Evolutionary conservation across 1,284 basidiomycete species (phyloP).

Genomic region (Fomitopsis palustris): DNA sequence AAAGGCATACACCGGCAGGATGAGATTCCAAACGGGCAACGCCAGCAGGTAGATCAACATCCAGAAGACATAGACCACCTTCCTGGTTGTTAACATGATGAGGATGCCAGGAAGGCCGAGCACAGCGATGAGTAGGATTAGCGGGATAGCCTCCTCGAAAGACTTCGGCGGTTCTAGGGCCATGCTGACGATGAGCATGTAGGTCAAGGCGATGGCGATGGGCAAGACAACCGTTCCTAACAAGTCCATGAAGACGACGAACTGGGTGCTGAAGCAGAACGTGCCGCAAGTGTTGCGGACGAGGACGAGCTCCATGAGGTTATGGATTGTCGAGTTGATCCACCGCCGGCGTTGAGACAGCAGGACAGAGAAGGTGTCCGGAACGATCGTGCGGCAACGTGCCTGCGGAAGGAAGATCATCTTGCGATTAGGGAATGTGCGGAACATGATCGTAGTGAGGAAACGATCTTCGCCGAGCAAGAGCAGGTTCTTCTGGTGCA

Average conservation of each 20-base stretch:
- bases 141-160: constrained; percentile 93
- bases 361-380: constrained; percentile 91
- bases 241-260: constrained; percentile 98
- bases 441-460: constrained; percentile 90
- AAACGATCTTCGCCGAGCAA: constrained; percentile 99
- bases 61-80: constrained; percentile 96
- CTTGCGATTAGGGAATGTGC: constrained; percentile 97
- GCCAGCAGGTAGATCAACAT: constrained; percentile 95
- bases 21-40: constrained; percentile 93
- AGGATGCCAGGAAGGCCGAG: constrained; percentile 92
- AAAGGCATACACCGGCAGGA: constrained; percentile 92
- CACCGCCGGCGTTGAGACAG: constrained; percentile 97
- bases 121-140: constrained; percentile 86
- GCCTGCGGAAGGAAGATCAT: constrained; percentile 99
- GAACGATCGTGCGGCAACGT: constrained; percentile 91
- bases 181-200: constrained; percentile 83
- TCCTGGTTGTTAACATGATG: constrained; percentile 92
- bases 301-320: constrained; percentile 97
- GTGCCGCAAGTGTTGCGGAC: constrained; percentile 96
- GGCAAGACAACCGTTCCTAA: constrained; percentile 95
- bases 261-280: constrained; percentile 97
- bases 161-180: constrained; percentile 77
- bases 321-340: constrained; percentile 99
- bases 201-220: constrained; percentile 91
- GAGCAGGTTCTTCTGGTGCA: constrained; percentile 98